Evolutionary conservation across 306 rosid species (phyloP), one percentile per base, ranked within the genome.

Genomic region (Cicer pinnatifidum): DNA sequence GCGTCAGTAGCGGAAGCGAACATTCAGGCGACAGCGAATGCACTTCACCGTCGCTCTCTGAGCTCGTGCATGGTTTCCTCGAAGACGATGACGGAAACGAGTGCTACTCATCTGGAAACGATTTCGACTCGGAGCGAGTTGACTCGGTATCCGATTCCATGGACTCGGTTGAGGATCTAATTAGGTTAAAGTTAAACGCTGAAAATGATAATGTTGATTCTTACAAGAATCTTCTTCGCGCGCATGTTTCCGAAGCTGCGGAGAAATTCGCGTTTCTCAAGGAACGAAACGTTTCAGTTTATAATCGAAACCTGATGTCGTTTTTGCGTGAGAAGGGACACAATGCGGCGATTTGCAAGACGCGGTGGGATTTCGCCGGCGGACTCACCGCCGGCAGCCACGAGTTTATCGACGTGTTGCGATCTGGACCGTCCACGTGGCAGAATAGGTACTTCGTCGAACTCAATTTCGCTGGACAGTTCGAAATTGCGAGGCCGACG

Each of bases 311-410:
- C 41, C 92, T 87, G 13, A 85, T 88, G 96, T 47, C 85, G 77
- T 86, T 79, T 84, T 37, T 93, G 19, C 77, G 90, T 0, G 88
- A 83, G 2, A 69, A 64, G 1, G 92, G 92, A 0, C 82, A 89
- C 88, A 88, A 88, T 88, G 97, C 94, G 2, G 98, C 92, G 63
- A 72, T 89, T 7, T 93, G 98, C 76, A 93, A 91, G 73, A 85
- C 91, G 8, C 80, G 78, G 41, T 93, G 98, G 98, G 83, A 79
- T 1, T 77, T 88, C 9, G 64, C 90, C 12, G 76, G 80, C 1
- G 81, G 83, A 0, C 12, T 71, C 20, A 82, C 91, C 1, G 82
- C 89, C 15, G 98, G 97, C 0, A 73, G 12, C 78, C 70, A 93
- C 54, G 92, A 93, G 41, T 93, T 89, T 71, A 84, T 93, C 58